These are phyloP conservation scores for Hypomontagnella monticulosa DNA, from an alignment of 495 filamentous ascomycete genomes.

Conservation along the genomic window DNA sequence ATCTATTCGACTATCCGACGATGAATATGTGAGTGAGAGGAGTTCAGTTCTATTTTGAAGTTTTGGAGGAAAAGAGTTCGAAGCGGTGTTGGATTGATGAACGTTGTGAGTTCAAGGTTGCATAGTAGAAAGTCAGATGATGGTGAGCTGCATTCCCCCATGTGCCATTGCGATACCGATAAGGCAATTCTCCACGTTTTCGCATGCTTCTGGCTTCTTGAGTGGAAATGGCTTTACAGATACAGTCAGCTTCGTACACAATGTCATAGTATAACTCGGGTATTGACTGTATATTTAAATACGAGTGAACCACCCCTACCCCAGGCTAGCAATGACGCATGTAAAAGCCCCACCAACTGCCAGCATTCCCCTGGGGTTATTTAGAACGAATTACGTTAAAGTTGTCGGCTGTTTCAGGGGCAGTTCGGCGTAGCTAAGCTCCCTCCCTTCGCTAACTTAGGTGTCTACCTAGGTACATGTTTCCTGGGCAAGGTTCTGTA, in stretches of 20 bases:
- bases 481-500: not conserved
- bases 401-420: slow-evolving; percentile 16
- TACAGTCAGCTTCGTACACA: not conserved
- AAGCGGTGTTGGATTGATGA: not conserved
- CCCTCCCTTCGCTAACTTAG: not conserved
- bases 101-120: no score
- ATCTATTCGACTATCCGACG: not conserved
- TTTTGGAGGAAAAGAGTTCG: not conserved
- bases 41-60: no score
- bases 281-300: slow-evolving; percentile 4
- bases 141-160: slow-evolving; percentile 8
- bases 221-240: not conserved
- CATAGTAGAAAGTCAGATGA: not conserved
- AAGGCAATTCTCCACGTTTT: slow-evolving; percentile 10
- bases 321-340: slow-evolving; percentile 30
- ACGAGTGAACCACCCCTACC: no score
- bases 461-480: not conserved
- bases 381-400: not conserved
- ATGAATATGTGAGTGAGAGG: not conserved
- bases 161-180: slow-evolving; percentile 16
- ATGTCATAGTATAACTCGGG: not conserved
- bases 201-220: no score
- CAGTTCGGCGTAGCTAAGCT: slow-evolving; percentile 20
- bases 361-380: slow-evolving; percentile 18
- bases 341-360: slow-evolving; percentile 13